phyloP scores from a whole-genome alignment of 192 early-diverging fungal species.

The Coemansia sp. region DNA sequence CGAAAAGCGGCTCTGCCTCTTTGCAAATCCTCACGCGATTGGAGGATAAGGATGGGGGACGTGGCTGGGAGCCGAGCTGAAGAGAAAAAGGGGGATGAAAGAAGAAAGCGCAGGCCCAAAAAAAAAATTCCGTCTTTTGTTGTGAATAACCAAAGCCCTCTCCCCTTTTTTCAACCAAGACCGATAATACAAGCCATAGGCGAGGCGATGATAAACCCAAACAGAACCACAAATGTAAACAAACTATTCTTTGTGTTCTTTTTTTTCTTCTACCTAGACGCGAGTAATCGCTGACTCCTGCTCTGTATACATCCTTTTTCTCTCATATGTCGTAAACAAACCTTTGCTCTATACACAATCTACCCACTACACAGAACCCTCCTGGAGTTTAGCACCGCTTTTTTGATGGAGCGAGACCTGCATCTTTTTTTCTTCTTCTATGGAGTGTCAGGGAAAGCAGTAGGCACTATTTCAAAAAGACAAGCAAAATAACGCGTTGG shows the following conservation, averaged over 20 bases:
- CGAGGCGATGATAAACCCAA: slow-evolving; percentile 5
- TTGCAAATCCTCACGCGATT: slow-evolving; percentile 4
- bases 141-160: not conserved
- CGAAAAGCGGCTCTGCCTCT: slow-evolving; percentile 5
- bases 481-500: not conserved
- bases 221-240: not conserved
- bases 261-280: not conserved
- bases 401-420: not conserved
- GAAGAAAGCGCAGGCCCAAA: not conserved
- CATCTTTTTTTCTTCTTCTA: not conserved
- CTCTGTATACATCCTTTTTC: not conserved
- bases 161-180: not conserved
- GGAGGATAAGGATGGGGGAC: not conserved
- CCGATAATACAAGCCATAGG: not conserved
- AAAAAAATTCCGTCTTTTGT: not conserved
- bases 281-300: not conserved
- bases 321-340: no score
- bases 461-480: not conserved
- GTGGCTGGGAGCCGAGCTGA: slow-evolving; percentile 12
- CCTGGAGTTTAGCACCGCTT: not conserved
- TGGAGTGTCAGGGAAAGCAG: not conserved
- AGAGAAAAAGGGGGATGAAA: not conserved
- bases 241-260: not conserved
- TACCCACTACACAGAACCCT: not conserved
- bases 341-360: not conserved